phyloP scores from a whole-genome alignment of 148 eudicot species.

The Spergularia bocconei region DNA sequence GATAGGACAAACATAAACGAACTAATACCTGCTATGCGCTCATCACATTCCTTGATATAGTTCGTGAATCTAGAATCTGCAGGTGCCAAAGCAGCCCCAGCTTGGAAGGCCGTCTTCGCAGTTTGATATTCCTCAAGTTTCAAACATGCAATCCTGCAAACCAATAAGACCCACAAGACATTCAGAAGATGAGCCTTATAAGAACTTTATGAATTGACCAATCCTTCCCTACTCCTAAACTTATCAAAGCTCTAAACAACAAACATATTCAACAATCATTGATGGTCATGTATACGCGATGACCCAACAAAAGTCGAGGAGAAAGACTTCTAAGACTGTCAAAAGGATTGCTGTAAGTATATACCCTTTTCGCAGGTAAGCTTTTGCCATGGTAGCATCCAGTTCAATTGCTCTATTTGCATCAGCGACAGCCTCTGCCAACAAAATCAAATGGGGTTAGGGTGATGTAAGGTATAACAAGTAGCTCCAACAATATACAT shows the following conservation, averaged over 20 bases:
- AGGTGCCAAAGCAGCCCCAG: conserved; percentile 72
- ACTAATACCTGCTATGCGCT: conserved; percentile 74
- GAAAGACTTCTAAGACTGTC: not conserved
- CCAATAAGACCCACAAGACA: not conserved
- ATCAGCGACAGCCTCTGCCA: conserved; percentile 93
- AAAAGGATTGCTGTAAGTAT: conserved; percentile 14
- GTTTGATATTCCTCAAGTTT: conserved; percentile 95
- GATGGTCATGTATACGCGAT: not conserved
- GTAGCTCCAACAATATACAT: not conserved
- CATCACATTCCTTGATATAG: conserved; percentile 76
- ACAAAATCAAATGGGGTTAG: conserved; percentile 14
- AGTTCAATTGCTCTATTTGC: conserved; percentile 82
- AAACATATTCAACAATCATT: not conserved
- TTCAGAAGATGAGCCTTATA: not conserved
- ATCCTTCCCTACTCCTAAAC: not conserved
- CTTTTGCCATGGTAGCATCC: conserved; percentile 74
- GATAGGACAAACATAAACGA: not conserved
- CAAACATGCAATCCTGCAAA: conserved; percentile 66
- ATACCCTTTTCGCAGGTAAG: conserved; percentile 89
- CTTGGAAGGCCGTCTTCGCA: conserved; percentile 77
- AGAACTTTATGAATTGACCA: not conserved
- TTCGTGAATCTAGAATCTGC: conserved; percentile 71
- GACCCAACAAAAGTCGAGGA: not conserved
- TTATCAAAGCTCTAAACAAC: not conserved
- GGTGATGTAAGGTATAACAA: not conserved